Base-by-base conservation (phyloP, 805 yeast species). In the Candida arabinofermentans region DNA sequence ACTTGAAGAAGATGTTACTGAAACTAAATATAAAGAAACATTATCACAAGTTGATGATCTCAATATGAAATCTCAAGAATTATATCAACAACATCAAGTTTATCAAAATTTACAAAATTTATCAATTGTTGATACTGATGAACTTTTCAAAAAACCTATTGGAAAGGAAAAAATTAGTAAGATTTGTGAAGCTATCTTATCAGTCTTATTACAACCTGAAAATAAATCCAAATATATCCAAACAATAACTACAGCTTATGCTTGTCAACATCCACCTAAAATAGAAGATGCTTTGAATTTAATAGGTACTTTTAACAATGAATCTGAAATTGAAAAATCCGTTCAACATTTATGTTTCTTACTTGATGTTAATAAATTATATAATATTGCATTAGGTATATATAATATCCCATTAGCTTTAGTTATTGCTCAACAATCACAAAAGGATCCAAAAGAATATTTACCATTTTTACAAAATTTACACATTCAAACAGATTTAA, bases 381-480 rank as follows among this genome's bases (percentile, higher is more conserved):
- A 91, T 64, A 74, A 81, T 36, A 80, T 82, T 16, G 85, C 97
- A 0, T 72, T 93, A 43, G 84, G 95, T 2, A 67, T 85, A 17
- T 93, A 93, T 56, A 84, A 93, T 58, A 81, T 93, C 32, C 81
- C 81, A 42, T 68, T 91, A 54, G 78, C 98, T 0, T 71, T 93
- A 43, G 72, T 75, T 10, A 81, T 93, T 44, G 99, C 99, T 0
- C 98, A 95, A 60, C 93, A 89, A 57, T 89, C 97, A 0, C 98
- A 91, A 63, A 90, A 84, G 72, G 99, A 93, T 66, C 99, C 99
- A 19, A 88, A 90, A 56, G 99, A 93, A 63, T 93, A 93, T 53
- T 67, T 93, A 39, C 96, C 99, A 39, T 93, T 93, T 62, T 71
- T 93, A 50, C 96, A 88, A 56, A 74, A 80, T 36, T 69, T 93